These are phyloP conservation scores for Xylariaceae sp. DNA, from an alignment of 2,329 filamentous ascomycete genomes.

Conservation along the genomic window DNA sequence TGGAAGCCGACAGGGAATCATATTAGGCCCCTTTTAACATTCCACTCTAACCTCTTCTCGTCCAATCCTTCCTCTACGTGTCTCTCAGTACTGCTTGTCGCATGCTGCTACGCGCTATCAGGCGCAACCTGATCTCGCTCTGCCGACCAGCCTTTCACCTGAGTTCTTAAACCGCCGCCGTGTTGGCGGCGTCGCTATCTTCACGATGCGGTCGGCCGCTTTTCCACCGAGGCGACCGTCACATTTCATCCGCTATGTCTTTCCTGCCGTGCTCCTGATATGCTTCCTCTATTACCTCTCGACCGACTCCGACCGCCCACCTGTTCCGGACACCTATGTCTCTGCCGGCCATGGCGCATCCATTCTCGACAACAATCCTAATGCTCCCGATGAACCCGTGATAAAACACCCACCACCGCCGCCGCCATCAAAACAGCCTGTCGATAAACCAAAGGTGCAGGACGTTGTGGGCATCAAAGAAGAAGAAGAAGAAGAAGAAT, in stretches of 20 bases:
- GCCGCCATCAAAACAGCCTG: conserved; percentile 24
- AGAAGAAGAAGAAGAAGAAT: not conserved
- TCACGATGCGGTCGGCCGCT: conserved; percentile 47
- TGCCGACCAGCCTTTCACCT: not conserved
- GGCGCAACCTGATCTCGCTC: not conserved
- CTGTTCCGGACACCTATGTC: conserved; percentile 28
- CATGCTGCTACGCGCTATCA: not conserved
- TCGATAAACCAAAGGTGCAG: conserved; percentile 25
- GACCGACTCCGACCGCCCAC: conserved; percentile 24
- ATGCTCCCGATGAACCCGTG: conserved; percentile 25
- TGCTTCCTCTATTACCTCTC: conserved; percentile 45
- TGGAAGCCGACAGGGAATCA: too few species aligned
- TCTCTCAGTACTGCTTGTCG: not conserved
- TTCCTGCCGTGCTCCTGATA: conserved; percentile 47
- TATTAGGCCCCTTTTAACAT: not conserved
- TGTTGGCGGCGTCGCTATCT: conserved; percentile 31
- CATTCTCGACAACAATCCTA: conserved; percentile 19
- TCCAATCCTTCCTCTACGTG: not conserved
- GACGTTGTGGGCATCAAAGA: not conserved
- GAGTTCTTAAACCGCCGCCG: conserved; percentile 15
- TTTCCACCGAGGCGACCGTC: conserved; percentile 53
- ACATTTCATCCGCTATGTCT: conserved; percentile 50
- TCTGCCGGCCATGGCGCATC: conserved; percentile 25
- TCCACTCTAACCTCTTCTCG: not conserved
- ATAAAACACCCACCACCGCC: conserved; percentile 14